Evolutionary conservation across 1,139 yeast genomes (phyloP).

Genomic region (Diutina mesorugosa): DNA sequence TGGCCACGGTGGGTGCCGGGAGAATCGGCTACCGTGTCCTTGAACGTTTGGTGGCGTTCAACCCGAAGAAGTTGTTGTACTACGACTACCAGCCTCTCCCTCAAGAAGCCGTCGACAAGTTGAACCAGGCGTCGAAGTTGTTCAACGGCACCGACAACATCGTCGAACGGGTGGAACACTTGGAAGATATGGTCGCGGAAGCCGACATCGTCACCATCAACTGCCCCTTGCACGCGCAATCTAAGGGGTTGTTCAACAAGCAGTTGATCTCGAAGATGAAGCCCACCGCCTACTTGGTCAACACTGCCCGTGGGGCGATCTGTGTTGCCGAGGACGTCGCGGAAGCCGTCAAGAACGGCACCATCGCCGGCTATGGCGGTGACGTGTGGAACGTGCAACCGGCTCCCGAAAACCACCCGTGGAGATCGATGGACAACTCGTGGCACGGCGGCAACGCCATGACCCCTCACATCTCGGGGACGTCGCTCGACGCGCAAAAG

Average conservation of each 20-base stretch:
- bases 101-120: slow-evolving; percentile 39
- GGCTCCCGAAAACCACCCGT: slow-evolving; percentile 64
- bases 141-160: slow-evolving; percentile 23
- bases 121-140: slow-evolving; percentile 25
- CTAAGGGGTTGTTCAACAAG: slow-evolving; percentile 57
- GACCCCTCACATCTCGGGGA: slow-evolving; percentile 78
- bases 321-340: slow-evolving; percentile 65
- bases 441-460: slow-evolving; percentile 67
- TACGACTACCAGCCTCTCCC: slow-evolving; percentile 60
- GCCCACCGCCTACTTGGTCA: slow-evolving; percentile 65
- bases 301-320: slow-evolving; percentile 81
- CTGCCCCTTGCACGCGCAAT: slow-evolving; percentile 63
- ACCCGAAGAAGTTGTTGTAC: slow-evolving; percentile 61
- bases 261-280: slow-evolving; percentile 59
- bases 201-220: slow-evolving; percentile 71
- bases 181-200: slow-evolving; percentile 57
- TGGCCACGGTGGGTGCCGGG: slow-evolving; percentile 76
- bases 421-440: slow-evolving; percentile 57
- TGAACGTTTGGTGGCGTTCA: slow-evolving; percentile 62
- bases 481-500: slow-evolving; percentile 68
- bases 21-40: slow-evolving; percentile 70
- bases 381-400: slow-evolving; percentile 82
- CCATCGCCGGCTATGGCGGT: slow-evolving; percentile 70
- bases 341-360: slow-evolving; percentile 57
- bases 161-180: slow-evolving; percentile 47